phyloP scores from a whole-genome alignment of 192 early-diverging fungal species.

The Tieghemiomyces parasiticus region DNA sequence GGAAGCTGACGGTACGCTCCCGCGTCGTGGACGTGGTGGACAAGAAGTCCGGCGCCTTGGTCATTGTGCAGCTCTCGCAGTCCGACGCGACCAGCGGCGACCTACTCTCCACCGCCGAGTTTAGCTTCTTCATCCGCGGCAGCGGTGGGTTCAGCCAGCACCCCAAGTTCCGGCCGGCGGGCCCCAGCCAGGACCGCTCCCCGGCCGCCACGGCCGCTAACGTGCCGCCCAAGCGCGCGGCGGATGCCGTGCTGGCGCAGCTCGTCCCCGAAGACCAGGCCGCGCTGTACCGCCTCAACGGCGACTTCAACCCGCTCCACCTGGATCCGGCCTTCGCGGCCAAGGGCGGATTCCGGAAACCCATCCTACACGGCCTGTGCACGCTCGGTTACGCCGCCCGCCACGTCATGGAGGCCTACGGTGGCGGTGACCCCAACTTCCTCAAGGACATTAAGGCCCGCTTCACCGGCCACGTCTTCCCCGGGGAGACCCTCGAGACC shows the following conservation, averaged over 20 bases:
- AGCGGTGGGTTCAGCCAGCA: slow-evolving; percentile 77
- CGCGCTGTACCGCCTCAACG: slow-evolving; percentile 86
- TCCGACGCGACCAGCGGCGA: slow-evolving; percentile 59
- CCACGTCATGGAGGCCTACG: slow-evolving; percentile 69
- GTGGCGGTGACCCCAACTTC: slow-evolving; percentile 46
- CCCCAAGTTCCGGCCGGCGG: slow-evolving; percentile 30
- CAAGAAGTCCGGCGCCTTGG: slow-evolving; percentile 88
- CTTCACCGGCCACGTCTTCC: slow-evolving; percentile 78
- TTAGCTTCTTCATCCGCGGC: slow-evolving; percentile 88
- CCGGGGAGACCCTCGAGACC: slow-evolving; percentile 95
- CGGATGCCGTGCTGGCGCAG: slow-evolving; percentile 70
- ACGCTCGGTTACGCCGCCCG: slow-evolving; percentile 84
- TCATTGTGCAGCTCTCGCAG: slow-evolving; percentile 69
- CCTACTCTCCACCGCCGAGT: slow-evolving; percentile 70
- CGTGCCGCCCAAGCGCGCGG: slow-evolving; percentile 58
- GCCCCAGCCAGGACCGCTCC: slow-evolving; percentile 42
- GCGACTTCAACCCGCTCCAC: slow-evolving; percentile 96
- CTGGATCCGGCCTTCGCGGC: slow-evolving; percentile 90
- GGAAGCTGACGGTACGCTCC: slow-evolving; percentile 57
- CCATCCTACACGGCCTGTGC: slow-evolving; percentile 95
- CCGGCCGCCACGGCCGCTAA: slow-evolving; percentile 65
- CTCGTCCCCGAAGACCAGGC: slow-evolving; percentile 88
- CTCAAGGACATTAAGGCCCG: slow-evolving; percentile 80
- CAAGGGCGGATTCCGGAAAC: slow-evolving; percentile 90
- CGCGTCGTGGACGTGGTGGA: slow-evolving; percentile 87